Evolutionary conservation across 2,329 filamentous ascomycete species (phyloP), one percentile per base, ranked within the genome.

Genomic region (Calonectria crousiana): DNA sequence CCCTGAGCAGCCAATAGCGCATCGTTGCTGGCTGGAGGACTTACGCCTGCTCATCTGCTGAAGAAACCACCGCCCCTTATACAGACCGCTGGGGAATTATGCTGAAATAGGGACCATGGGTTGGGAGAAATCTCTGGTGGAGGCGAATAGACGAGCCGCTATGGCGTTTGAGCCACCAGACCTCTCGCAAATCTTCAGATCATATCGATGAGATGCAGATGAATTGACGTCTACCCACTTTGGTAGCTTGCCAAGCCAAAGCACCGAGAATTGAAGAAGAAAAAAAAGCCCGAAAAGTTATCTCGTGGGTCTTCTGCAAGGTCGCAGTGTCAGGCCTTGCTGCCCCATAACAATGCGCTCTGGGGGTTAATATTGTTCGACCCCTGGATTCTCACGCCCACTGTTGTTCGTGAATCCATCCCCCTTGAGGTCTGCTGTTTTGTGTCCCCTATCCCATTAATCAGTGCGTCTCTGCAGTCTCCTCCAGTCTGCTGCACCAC

Each of bases 1-100:
- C 60, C 60, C 26, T n/a, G 28, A 62, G 23, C 32, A 70, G 32
- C 68, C 68, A 70, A 70, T 70, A 18, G 68, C 47, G 56, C 67
- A 36, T 38, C 38, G 41, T 36, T 34, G 44, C 44, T 53, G 30
- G 20, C n/a, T 20, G 13, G 32, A 49, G 34, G 32, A 53, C 32
- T 32, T 49, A 56, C 34, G 56, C 62, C 56, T 70, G 58, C 16
- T 44, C 56, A 70, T 65, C 58, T 28, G 56, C 34, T 65, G 56
- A 64, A 64, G 68, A 70, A 70, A 65, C 47, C 41, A 32, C 36
- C 16, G 49, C 67, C 41, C 41, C 60, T 64, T 32, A 11, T 49
- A 14, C 60, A 32, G 26, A 49, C 26, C 26, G 60, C 41, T 49
- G 60, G 13, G 28, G 60, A 65, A 41, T 41, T 28, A 16, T 62